A percentile compares a stretch with the other conserved stretches of the same genome.
These are phyloP conservation scores for Penicillium subrubescens DNA, from an alignment of 495 filamentous ascomycete genomes.

Conservation along the genomic window DNA sequence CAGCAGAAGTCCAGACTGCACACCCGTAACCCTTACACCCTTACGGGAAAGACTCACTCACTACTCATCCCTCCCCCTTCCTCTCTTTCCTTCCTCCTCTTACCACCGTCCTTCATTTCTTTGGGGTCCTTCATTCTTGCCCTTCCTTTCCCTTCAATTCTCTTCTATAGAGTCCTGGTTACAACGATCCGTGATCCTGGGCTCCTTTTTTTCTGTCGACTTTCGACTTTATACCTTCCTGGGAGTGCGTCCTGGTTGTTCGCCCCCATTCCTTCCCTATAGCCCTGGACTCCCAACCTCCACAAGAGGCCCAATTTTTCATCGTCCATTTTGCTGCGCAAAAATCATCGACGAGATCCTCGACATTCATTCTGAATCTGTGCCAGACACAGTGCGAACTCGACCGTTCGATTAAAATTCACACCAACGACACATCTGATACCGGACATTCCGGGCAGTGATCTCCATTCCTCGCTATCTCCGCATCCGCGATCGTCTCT, in stretches of 20 bases:
- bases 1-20: background rate
- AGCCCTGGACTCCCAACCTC: constrained; percentile 26
- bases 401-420: constrained; percentile 3
- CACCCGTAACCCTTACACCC: constrained; percentile 7
- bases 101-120: constrained; percentile 12
- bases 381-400: constrained; percentile 22
- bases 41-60: no score
- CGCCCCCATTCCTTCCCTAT: constrained; percentile 37
- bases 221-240: constrained; percentile 21
- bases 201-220: constrained; percentile 32
- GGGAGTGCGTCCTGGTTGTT: constrained; percentile 44
- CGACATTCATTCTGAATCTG: constrained; percentile 28
- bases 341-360: constrained; percentile 19
- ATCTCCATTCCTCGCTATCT: constrained; percentile 35
- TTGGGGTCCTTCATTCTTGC: constrained; percentile 21
- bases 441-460: constrained; percentile 36
- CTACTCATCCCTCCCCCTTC: constrained; percentile 12
- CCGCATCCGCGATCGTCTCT: constrained; percentile 36
- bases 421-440: constrained; percentile 26
- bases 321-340: constrained; percentile 30
- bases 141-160: constrained; percentile 29
- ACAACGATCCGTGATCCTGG: constrained; percentile 45
- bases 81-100: constrained; percentile 6
- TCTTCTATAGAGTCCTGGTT: constrained; percentile 39
- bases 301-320: constrained; percentile 23